Base-by-base conservation (phyloP, 164 flowering plant species). In the Hamamelis virginiana region DNA sequence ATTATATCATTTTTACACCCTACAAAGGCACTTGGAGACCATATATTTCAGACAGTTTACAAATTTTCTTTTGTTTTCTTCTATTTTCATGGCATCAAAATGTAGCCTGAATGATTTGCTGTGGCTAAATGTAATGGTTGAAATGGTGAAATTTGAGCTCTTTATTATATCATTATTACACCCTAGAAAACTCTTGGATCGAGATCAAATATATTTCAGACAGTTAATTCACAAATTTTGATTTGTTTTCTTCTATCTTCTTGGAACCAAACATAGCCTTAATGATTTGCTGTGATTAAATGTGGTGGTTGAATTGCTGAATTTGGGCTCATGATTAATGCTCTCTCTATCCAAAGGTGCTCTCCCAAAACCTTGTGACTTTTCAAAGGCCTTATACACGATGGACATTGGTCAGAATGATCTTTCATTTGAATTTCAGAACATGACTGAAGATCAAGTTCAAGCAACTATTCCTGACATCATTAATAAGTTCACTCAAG, bases 341-440 rank as follows among this genome's bases (percentile, higher is more conserved):
- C 14, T 9, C 10, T 13, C 21, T 13, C n/a, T 11, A 41, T 62
- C 4, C 50, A 62, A 18, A 3, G 33, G 65, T 19, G 1, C 3
- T 62, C 33, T 48, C 47, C 68, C 68, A 1, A 14, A 16, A 10
- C 68, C 68, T 15, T 21, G 23, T 8, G 68, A 65, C 22, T 65
- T 65, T 46, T 27, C 57, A 8, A 65, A 65, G 59, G 68, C 68
- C 8, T 33, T 65, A 3, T 65, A 65, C 59, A 11, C 23, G 4
- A 16, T 65, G 10, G 68, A 65, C 59, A 33, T 33, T 33, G 41
- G 41, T 6, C 41, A 33, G 41, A 33, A 33, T 33, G 41, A 33
- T 33, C 6, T 50, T n/a, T 13, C 13, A 3, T 18, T 16, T 51
- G 59, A 19, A 8, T 50, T 65, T 16, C 45, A 65, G 58, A 18